These are phyloP conservation scores for Blepharisma undulans DNA, from an alignment of 169 alveolate species.

Conservation along the genomic window DNA sequence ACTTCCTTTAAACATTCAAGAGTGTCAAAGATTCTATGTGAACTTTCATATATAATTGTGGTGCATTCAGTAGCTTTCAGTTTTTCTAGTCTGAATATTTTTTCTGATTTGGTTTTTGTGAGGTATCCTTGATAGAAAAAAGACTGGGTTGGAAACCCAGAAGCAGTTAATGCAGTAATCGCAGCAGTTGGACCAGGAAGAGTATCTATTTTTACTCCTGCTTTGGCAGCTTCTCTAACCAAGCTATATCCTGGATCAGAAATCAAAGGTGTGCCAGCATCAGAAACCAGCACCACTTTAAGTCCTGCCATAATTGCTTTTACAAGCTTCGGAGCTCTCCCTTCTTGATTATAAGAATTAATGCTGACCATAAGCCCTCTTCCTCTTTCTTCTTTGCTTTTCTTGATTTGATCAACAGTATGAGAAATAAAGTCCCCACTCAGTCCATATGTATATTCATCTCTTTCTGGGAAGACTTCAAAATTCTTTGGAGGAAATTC, in stretches of 20 bases:
- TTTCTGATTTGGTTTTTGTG: conserved; percentile 55
- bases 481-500: conserved; percentile 33
- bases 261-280: conserved; percentile 83
- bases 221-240: conserved; percentile 40
- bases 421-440: conserved; percentile 41
- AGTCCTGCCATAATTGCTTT: conserved; percentile 71
- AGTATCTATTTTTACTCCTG: conserved; percentile 62
- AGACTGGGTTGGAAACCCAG: conserved; percentile 77
- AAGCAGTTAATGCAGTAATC: conserved; percentile 56
- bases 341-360: conserved; percentile 68
- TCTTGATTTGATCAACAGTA: neutral
- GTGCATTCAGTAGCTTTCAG: conserved; percentile 41
- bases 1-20: conserved; percentile 44
- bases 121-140: conserved; percentile 70
- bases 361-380: conserved; percentile 73
- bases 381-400: conserved; percentile 65
- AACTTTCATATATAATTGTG: conserved; percentile 62
- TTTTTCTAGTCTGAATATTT: conserved; percentile 42
- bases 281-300: conserved; percentile 70
- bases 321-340: conserved; percentile 64
- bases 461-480: conserved; percentile 13
- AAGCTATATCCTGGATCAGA: conserved; percentile 77
- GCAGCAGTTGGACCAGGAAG: conserved; percentile 79
- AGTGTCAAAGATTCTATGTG: conserved; percentile 55
- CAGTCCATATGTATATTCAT: conserved; percentile 33